Evolutionary conservation across 2,329 filamentous ascomycete genomes (phyloP).

Genomic region (Didymella pomorum): DNA sequence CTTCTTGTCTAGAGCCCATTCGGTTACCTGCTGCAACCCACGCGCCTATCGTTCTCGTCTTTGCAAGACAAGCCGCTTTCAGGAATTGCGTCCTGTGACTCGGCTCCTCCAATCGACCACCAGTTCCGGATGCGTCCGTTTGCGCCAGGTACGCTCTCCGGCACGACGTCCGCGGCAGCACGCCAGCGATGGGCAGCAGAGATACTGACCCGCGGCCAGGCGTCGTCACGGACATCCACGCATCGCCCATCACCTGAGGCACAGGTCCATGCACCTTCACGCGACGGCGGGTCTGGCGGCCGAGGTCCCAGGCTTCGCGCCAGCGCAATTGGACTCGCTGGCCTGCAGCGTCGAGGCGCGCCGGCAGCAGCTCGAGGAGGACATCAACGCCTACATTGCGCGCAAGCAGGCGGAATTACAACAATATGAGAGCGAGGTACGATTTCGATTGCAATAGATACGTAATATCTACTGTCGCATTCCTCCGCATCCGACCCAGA

Average conservation of each 20-base stretch:
- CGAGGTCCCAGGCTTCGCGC: conserved; percentile 44
- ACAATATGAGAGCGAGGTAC: conserved; percentile 45
- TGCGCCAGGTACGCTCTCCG: conserved; percentile 36
- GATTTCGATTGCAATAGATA: background rate
- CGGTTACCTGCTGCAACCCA: background rate
- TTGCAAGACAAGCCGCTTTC: background rate
- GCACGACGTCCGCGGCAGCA: conserved; percentile 21
- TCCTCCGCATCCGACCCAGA: conserved; percentile 10
- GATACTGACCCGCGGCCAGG: conserved; percentile 30
- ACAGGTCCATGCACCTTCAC: conserved; percentile 43
- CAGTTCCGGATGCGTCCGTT: conserved; percentile 43
- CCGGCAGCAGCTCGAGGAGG: conserved; percentile 47
- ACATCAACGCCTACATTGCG: conserved; percentile 46
- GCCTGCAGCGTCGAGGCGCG: conserved; percentile 46
- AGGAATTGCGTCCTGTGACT: conserved; percentile 26
- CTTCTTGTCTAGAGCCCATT: background rate
- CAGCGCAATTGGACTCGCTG: conserved; percentile 44
- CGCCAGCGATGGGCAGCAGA: conserved; percentile 56
- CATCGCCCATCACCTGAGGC: conserved; percentile 13
- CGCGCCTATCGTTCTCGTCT: background rate
- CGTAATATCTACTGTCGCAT: background rate
- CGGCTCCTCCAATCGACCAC: conserved; percentile 28
- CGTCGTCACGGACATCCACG: conserved; percentile 8
- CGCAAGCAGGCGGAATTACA: conserved; percentile 46
- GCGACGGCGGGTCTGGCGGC: conserved; percentile 37